These are phyloP conservation scores for Paramecium tetraurelia DNA, from an alignment of 73 alveolate species.

Conservation along the genomic window DNA sequence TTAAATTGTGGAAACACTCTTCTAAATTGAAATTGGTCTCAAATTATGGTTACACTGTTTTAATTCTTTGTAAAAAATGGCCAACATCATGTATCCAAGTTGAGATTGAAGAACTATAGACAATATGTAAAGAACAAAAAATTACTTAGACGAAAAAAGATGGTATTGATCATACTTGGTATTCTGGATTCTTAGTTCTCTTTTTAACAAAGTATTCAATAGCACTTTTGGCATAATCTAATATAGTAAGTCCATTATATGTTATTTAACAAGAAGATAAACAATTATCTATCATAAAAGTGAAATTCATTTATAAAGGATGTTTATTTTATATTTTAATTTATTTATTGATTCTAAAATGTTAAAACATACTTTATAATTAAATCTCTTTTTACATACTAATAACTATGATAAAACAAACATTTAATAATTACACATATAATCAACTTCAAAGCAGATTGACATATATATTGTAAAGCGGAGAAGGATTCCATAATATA, in stretches of 20 bases:
- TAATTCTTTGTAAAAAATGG: background rate
- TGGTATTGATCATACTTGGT: slow-evolving; percentile 31
- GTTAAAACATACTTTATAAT: background rate
- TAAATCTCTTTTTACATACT: background rate
- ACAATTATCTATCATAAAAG: slow-evolving; percentile 55
- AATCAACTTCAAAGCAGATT: background rate
- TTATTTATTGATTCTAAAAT: background rate
- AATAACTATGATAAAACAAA: background rate
- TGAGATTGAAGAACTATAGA: background rate
- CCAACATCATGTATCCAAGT: slow-evolving; percentile 46
- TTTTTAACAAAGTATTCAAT: slow-evolving; percentile 20
- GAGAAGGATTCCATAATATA: background rate
- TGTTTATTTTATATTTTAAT: background rate
- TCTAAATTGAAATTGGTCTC: background rate
- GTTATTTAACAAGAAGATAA: slow-evolving; percentile 34
- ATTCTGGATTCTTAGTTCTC: background rate
- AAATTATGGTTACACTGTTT: background rate
- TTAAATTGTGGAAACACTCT: slow-evolving; percentile 8
- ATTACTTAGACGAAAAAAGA: slow-evolving; percentile 41
- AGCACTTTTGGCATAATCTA: slow-evolving; percentile 44
- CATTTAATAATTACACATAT: background rate
- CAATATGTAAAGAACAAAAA: background rate
- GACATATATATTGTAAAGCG: background rate
- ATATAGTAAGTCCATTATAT: slow-evolving; percentile 11
- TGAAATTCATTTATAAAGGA: slow-evolving; percentile 35